phyloP scores from a whole-genome alignment of 257 asterid genomes.

The Nemophila menziesii region DNA sequence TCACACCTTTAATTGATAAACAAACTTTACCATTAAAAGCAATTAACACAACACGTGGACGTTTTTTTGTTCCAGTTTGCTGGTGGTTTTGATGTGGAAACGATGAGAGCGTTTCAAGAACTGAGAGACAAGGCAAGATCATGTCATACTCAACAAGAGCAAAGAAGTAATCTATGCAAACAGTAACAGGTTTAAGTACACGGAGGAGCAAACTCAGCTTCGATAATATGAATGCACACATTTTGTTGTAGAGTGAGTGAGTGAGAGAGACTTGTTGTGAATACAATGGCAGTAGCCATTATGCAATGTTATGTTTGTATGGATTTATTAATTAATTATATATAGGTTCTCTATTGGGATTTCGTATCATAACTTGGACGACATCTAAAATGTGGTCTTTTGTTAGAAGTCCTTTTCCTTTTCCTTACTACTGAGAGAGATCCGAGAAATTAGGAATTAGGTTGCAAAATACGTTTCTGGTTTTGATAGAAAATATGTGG shows the following conservation, averaged over 20 bases:
- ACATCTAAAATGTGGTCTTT: no score
- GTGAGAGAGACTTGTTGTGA: slow-evolving; percentile 9
- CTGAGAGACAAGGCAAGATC: slow-evolving; percentile 71
- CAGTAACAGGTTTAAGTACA: slow-evolving; percentile 15
- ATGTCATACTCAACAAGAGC: slow-evolving; percentile 52
- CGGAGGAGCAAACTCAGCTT: slow-evolving; percentile 49
- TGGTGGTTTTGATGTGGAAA: slow-evolving; percentile 90
- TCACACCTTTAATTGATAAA: slow-evolving; percentile 6
- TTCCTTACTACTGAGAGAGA: no score
- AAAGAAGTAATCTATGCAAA: slow-evolving; percentile 37
- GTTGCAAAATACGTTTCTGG: no score
- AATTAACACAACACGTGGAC: background rate
- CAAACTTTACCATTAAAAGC: background rate
- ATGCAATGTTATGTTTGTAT: background rate
- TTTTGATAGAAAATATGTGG: no score
- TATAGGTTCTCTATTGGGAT: background rate
- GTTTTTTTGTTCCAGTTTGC: slow-evolving; percentile 53
- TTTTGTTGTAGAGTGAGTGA: slow-evolving; percentile 39
- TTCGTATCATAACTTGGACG: no score
- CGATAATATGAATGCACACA: slow-evolving; percentile 18
- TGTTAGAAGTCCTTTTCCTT: no score
- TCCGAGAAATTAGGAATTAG: no score
- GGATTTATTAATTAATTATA: slow-evolving; percentile 1
- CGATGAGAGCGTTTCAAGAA: slow-evolving; percentile 90
- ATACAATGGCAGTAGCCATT: slow-evolving; percentile 11